A percentile compares a stretch with the other conserved stretches of the same genome.
Evolutionary conservation across 208 protist genomes (phyloP).

Genomic region (Trypanosoma scelopori): DNA sequence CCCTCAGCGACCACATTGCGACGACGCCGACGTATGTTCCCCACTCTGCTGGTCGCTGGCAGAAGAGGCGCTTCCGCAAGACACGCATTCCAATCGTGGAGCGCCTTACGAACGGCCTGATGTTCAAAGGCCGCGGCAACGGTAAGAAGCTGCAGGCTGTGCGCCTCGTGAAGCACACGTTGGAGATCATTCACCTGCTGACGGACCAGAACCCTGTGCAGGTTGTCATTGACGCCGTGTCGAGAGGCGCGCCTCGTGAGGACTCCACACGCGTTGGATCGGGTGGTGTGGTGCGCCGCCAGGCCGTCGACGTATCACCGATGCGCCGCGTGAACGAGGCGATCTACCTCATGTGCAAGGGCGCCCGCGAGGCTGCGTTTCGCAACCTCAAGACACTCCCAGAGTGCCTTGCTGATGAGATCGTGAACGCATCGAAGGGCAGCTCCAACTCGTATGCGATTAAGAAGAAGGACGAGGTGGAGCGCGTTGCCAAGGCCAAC

Average conservation of each 20-base stretch:
- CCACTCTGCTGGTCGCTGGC: slow-evolving; percentile 98
- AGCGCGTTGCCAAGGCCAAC: slow-evolving; percentile 99
- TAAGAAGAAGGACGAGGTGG: slow-evolving; percentile 99
- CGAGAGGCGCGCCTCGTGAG: slow-evolving; percentile 99
- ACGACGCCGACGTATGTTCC: slow-evolving; percentile 96
- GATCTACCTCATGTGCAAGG: slow-evolving; percentile 97
- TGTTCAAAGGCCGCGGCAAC: slow-evolving; percentile 99
- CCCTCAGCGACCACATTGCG: slow-evolving; percentile 97
- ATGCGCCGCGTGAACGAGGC: slow-evolving; percentile 99
- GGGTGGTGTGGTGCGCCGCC: slow-evolving; percentile 99
- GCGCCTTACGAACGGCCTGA: slow-evolving; percentile 96
- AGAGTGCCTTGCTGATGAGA: slow-evolving; percentile 99
- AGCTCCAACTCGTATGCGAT: slow-evolving; percentile 99
- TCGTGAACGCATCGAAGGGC: slow-evolving; percentile 98
- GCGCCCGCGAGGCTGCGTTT: slow-evolving; percentile 98
- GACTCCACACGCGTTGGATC: slow-evolving; percentile 99
- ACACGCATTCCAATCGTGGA: slow-evolving; percentile 95
- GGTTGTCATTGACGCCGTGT: slow-evolving; percentile 98
- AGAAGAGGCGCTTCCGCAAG: slow-evolving; percentile 99
- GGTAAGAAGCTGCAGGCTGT: slow-evolving; percentile 99
- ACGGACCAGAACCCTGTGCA: slow-evolving; percentile 99
- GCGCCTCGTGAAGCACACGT: slow-evolving; percentile 98
- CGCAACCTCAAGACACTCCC: slow-evolving; percentile 99
- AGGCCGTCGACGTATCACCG: slow-evolving; percentile 99
- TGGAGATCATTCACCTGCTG: slow-evolving; percentile 99